Percentiles rank a stretch among this genome's conserved stretches.
phyloP scores from a whole-genome alignment of 306 rosid species.

The Castanea sativa region DNA sequence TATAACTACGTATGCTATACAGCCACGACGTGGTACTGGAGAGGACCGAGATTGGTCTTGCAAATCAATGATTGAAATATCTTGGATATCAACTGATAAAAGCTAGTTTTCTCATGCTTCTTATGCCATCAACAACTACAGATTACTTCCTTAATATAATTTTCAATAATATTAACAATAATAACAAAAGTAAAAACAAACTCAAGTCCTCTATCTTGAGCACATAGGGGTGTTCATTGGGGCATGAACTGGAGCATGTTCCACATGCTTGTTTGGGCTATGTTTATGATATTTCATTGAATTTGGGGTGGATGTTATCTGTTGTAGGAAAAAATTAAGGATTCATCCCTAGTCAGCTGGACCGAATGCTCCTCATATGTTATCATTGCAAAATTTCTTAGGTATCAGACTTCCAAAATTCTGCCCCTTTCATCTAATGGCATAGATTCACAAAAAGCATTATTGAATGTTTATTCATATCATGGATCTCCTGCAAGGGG shows the following conservation, averaged over 20 bases:
- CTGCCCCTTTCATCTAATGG: neutral
- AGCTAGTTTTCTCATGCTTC: slow-evolving; percentile 84
- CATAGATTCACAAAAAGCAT: neutral
- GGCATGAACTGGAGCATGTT: neutral
- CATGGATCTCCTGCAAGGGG: neutral
- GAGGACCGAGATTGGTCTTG: slow-evolving; percentile 52
- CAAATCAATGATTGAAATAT: slow-evolving; percentile 70
- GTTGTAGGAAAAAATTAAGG: neutral
- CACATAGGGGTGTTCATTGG: neutral
- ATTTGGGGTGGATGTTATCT: neutral
- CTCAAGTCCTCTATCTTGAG: neutral
- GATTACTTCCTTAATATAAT: slow-evolving; percentile 41
- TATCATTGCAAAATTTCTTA: neutral
- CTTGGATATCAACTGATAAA: slow-evolving; percentile 77
- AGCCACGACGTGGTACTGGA: slow-evolving; percentile 45
- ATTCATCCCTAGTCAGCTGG: neutral
- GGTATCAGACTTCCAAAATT: neutral
- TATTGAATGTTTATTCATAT: neutral
- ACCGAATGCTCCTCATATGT: neutral
- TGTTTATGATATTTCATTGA: neutral
- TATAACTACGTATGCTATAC: slow-evolving; percentile 46
- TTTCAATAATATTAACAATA: neutral
- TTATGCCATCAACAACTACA: slow-evolving; percentile 74
- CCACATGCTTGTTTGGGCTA: neutral
- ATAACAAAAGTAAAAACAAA: neutral